These are phyloP conservation scores for Fusarium sp. DNA, from an alignment of 2,329 filamentous ascomycete genomes.

Conservation along the genomic window DNA sequence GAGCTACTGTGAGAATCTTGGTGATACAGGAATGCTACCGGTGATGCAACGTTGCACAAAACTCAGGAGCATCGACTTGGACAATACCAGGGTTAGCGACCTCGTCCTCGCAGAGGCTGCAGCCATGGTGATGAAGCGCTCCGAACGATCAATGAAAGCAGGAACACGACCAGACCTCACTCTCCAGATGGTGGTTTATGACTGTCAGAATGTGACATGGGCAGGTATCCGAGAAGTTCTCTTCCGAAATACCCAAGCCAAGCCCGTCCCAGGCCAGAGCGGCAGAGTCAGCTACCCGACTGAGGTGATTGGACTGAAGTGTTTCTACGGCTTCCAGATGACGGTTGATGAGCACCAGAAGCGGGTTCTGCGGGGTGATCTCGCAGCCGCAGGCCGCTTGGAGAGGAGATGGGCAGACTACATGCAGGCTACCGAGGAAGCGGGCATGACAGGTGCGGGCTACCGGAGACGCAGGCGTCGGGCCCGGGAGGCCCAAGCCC, in stretches of 20 bases:
- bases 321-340: conserved; percentile 95
- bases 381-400: conserved; percentile 79
- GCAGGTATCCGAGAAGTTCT: conserved; percentile 89
- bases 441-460: conserved; percentile 74
- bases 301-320: conserved; percentile 88
- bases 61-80: conserved; percentile 82
- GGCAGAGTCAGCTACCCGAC: conserved; percentile 71
- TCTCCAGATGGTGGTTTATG: conserved; percentile 85
- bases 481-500: conserved; percentile 82
- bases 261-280: conserved; percentile 59
- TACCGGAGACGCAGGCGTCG: conserved; percentile 78
- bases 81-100: conserved; percentile 93
- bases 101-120: conserved; percentile 88
- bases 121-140: conserved; percentile 78
- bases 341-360: conserved; percentile 95
- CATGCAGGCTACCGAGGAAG: conserved; percentile 93
- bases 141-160: conserved; percentile 55
- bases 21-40: conserved; percentile 86
- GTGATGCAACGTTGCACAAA: conserved; percentile 80
- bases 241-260: conserved; percentile 83
- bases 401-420: conserved; percentile 94
- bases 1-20: conserved; percentile 88
- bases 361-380: conserved; percentile 82
- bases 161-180: conserved; percentile 66
- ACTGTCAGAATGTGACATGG: conserved; percentile 94